Base-by-base conservation (phyloP, 2,329 filamentous ascomycete genomes). In the Talaromyces rugulosus region DNA sequence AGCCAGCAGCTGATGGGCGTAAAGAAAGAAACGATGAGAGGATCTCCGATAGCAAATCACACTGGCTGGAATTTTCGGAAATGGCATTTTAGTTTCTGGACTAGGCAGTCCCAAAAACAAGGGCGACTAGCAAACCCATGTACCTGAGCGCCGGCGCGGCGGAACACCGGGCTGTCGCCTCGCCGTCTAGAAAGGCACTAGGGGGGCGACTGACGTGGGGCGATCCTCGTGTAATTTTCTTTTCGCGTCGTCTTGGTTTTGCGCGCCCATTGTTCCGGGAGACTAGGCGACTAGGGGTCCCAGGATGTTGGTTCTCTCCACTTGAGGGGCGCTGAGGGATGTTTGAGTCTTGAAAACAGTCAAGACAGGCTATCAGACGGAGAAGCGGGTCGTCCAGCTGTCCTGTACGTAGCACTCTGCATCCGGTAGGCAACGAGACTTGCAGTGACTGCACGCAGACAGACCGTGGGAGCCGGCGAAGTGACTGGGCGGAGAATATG, bases 171-270 rank as follows among this genome's bases (percentile, higher is more conserved):
- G 27, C 50, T 31, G 31, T 53, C 50, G 50, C 44, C 44, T 47
- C 44, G 44, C 18, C 44, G 44, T 47, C 44, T 47, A 47, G 44
- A 47, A 47, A 27, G 11, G 44, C 44, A 47, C 50, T 53, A 53
- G 28, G 50, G 50, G 50, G 33, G 59, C 28, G 34, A 66, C 67
- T 65, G 63, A 63, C 68, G 68, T 73, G 70, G 71, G 70, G 71
- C 63, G 69, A 71, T 71, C 70, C 74, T 75, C 72, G 64, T 53
- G 27, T 53, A 53, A 66, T 66, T 70, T 73, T 72, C 71, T 47
- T 47, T 47, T 47, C 18, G 42, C 18, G 44, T 23, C 44, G 44
- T 47, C 23, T 9, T 47, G 18, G 44, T 47, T 27, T 47, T 47
- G 44, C 18, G 18, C 44, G 44, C 44, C 44, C 44, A 47, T 47